Conservation (phyloP, 225 moss, liverwort and hornwort genomes). For the Marchantia polymorpha region DNA sequence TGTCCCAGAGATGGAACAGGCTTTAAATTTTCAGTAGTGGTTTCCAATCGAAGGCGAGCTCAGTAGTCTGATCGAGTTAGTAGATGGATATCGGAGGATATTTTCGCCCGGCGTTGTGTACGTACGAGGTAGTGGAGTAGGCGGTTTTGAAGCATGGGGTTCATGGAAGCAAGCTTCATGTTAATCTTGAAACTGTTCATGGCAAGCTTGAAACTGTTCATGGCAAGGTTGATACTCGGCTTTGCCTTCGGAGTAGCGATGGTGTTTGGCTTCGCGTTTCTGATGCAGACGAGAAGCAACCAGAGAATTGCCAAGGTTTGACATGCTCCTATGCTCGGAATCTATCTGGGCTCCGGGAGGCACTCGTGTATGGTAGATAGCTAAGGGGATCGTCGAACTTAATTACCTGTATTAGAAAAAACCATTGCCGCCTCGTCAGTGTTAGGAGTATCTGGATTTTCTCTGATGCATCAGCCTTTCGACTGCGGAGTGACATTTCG, state of each 20-base stretch:
- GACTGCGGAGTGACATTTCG: no score
- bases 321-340: not conserved
- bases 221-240: constrained; percentile 32
- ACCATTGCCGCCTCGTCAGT: no score
- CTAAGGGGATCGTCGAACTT: no score
- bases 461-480: no score
- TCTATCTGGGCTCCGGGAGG: not conserved
- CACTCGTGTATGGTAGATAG: not conserved
- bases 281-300: constrained; percentile 42
- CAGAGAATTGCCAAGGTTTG: constrained; percentile 34
- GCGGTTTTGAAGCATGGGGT: no score
- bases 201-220: constrained; percentile 18
- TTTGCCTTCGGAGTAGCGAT: constrained; percentile 34
- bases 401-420: no score
- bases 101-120: no score
- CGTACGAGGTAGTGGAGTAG: no score
- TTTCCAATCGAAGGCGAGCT: not conserved
- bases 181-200: constrained; percentile 8
- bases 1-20: not conserved
- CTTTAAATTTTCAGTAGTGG: constrained; percentile 8
- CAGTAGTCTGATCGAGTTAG: not conserved
- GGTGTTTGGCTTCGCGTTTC: constrained; percentile 25
- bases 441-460: no score
- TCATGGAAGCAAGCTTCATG: not conserved
- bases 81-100: no score